A percentile compares a stretch with the other conserved stretches of the same genome.
These are phyloP conservation scores for Eutrema heterophyllum DNA, from an alignment of 345 rosid species.

Conservation along the genomic window DNA sequence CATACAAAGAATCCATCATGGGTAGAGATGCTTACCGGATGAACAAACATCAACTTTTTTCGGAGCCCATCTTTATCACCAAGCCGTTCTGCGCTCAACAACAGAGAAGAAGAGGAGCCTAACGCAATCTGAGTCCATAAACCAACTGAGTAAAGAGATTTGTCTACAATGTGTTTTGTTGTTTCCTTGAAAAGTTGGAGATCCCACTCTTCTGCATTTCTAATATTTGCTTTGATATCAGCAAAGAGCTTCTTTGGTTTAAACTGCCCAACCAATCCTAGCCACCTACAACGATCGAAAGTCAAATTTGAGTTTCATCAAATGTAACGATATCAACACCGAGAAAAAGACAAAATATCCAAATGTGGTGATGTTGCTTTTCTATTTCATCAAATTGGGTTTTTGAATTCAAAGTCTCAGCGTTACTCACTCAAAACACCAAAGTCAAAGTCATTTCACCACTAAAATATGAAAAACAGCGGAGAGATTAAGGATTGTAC, in stretches of 20 bases:
- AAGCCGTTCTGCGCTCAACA: slow-evolving; percentile 49
- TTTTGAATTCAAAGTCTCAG: not conserved
- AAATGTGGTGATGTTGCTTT: not conserved
- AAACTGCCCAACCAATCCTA: slow-evolving; percentile 70
- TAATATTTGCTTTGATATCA: slow-evolving; percentile 50
- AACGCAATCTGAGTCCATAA: slow-evolving; percentile 56
- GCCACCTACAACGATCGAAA: slow-evolving; percentile 47
- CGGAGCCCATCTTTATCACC: slow-evolving; percentile 53
- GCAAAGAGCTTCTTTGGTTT: slow-evolving; percentile 71
- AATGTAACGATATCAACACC: not conserved
- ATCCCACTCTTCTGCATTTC: slow-evolving; percentile 49
- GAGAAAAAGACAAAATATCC: not conserved
- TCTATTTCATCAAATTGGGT: not conserved
- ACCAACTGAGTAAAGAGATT: slow-evolving; percentile 67
- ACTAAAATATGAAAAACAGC: not conserved
- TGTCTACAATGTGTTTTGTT: slow-evolving; percentile 63
- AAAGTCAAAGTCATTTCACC: not conserved
- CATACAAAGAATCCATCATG: not conserved
- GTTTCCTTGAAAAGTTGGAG: slow-evolving; percentile 41
- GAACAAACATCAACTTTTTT: slow-evolving; percentile 61
- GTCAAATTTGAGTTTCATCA: not conserved
- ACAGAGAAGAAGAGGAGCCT: slow-evolving; percentile 41
- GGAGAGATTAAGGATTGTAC: slow-evolving; percentile 31
- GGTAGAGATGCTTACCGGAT: slow-evolving; percentile 43
- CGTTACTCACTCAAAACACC: not conserved